Evolutionary conservation across 2,329 filamentous ascomycete genomes (phyloP).

Genomic region (Paracoccidioides brasiliensis): DNA sequence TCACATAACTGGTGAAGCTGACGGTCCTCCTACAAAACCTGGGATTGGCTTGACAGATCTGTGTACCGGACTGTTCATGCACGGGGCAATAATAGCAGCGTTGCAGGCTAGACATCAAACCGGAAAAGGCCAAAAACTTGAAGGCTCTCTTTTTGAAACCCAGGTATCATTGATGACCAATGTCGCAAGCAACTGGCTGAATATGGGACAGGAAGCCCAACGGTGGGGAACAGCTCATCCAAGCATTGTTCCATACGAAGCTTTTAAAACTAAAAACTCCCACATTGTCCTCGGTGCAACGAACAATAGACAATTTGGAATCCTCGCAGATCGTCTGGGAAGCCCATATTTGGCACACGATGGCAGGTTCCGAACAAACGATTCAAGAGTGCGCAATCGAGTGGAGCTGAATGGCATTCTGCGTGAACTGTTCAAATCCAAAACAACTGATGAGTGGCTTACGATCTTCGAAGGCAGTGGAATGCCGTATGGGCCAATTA

Average conservation of each 20-base stretch:
- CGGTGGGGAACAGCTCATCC: slow-evolving; percentile 37
- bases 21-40: slow-evolving; percentile 29
- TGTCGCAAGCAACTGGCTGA: slow-evolving; percentile 29
- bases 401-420: slow-evolving; percentile 27
- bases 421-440: slow-evolving; percentile 21
- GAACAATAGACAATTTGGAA: slow-evolving; percentile 57
- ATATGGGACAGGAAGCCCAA: slow-evolving; percentile 28
- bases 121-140: slow-evolving; percentile 32
- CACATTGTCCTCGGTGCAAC: slow-evolving; percentile 57
- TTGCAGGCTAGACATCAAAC: slow-evolving; percentile 26
- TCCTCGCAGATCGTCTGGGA: slow-evolving; percentile 49
- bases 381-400: slow-evolving; percentile 43
- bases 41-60: slow-evolving; percentile 35
- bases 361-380: slow-evolving; percentile 47
- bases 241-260: slow-evolving; percentile 36
- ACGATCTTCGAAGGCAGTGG: slow-evolving; percentile 29
- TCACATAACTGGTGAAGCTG: slow-evolving; percentile 32
- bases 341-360: slow-evolving; percentile 49
- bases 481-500: slow-evolving; percentile 36
- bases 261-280: slow-evolving; percentile 55
- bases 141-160: slow-evolving; percentile 35
- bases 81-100: slow-evolving; percentile 34
- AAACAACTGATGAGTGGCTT: slow-evolving; percentile 32
- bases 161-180: slow-evolving; percentile 30
- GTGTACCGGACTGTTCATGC: slow-evolving; percentile 34